Conservation (phyloP, 2,329 filamentous ascomycete genomes). For the Colletotrichum limetticola region DNA sequence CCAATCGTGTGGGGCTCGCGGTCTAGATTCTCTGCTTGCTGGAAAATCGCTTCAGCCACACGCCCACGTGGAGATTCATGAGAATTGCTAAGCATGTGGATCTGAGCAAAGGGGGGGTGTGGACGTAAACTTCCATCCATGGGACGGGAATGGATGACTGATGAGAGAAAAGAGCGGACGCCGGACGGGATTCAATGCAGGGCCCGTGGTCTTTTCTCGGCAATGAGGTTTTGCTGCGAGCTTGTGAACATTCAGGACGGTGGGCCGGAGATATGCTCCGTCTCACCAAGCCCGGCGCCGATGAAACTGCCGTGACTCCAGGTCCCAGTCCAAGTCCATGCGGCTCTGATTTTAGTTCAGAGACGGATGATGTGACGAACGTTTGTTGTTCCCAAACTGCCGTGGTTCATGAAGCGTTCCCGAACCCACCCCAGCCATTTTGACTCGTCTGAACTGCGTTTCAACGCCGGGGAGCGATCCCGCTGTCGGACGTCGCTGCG, state of each 20-base stretch:
- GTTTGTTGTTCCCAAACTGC: neutral
- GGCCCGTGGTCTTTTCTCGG: neutral
- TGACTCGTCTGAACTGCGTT: slow-evolving; percentile 19
- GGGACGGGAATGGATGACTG: neutral
- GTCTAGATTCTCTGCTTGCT: slow-evolving; percentile 5
- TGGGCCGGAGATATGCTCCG: neutral
- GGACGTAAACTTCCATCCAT: neutral
- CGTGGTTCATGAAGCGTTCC: neutral
- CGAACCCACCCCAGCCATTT: neutral
- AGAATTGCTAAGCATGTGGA: neutral
- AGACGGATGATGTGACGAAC: neutral
- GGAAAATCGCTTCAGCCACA: neutral
- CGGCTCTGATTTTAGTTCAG: neutral
- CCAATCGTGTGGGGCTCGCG: neutral
- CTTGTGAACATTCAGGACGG: too few species aligned
- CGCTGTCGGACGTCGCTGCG: neutral
- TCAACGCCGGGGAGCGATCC: neutral
- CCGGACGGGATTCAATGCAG: neutral
- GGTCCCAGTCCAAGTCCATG: neutral
- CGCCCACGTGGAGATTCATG: slow-evolving; percentile 15
- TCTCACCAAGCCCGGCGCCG: neutral
- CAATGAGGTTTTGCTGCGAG: too few species aligned
- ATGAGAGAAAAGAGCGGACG: neutral
- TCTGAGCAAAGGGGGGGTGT: neutral
- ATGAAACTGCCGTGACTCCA: neutral